These are phyloP conservation scores for Ambrosia hybrid DNA, from an alignment of 140 eudicot species.

Conservation along the genomic window DNA sequence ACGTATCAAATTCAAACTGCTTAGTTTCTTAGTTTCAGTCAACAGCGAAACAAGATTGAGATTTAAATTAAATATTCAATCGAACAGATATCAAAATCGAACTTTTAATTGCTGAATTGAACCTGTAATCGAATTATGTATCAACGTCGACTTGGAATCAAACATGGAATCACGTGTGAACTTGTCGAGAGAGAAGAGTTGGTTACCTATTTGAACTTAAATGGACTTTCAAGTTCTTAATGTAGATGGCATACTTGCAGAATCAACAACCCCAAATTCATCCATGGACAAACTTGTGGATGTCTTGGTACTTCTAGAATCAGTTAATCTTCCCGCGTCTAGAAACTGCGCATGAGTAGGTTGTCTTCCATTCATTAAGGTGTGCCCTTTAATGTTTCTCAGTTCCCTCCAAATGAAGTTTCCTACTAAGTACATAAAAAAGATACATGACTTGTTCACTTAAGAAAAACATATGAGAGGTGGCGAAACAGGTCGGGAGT, in stretches of 20 bases:
- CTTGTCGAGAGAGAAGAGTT: too few relatives aligned
- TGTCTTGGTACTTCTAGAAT: conserved; percentile 62
- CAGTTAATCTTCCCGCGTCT: conserved; percentile 54
- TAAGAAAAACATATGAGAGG: not conserved
- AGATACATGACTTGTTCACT: not conserved
- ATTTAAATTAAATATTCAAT: too few relatives aligned
- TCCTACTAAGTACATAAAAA: conserved; percentile 45
- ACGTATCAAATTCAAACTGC: too few relatives aligned
- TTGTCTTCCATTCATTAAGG: conserved; percentile 53
- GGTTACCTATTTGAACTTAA: too few relatives aligned
- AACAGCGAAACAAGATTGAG: too few relatives aligned
- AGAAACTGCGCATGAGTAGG: conserved; percentile 55
- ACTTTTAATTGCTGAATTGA: too few relatives aligned
- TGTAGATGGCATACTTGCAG: conserved; percentile 55
- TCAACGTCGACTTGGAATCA: too few relatives aligned
- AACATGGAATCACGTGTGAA: too few relatives aligned
- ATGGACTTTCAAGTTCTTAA: too few relatives aligned
- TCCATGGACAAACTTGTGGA: conserved; percentile 58
- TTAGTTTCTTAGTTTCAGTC: too few relatives aligned
- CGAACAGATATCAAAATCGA: too few relatives aligned
- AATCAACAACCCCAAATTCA: conserved; percentile 57
- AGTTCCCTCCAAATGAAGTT: conserved; percentile 48
- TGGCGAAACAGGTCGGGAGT: not conserved
- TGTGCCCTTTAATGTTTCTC: conserved; percentile 67
- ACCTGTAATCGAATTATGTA: too few relatives aligned